Evolutionary conservation across 495 filamentous ascomycete species (phyloP), one percentile per base, ranked within the genome.

Genomic region (Aspergillus taichungensis): DNA sequence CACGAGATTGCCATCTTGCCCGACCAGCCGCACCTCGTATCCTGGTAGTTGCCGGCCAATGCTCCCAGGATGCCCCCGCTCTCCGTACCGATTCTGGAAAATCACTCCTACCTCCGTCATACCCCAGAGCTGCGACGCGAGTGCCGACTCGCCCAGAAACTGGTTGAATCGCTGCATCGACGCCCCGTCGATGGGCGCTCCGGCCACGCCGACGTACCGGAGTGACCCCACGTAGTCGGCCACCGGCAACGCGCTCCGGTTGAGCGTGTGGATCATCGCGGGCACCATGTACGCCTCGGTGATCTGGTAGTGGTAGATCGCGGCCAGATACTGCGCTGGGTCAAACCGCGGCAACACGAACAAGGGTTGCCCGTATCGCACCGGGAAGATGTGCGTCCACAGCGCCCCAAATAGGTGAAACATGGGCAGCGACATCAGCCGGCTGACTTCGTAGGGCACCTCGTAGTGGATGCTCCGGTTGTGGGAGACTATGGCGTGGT

Each of bases 41-140:
- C 78, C 67, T 77, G 87, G 78, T 5, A 88, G 63, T 6, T 85
- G 67, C 14, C 72, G 74, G 1, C 91, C 91, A 6, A 90, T 88
- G n/a, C 68, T 70, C 14, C 60, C 68, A 6, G 60, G 49, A 32
- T 63, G 47, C 13, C 60, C 61, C 30, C 43, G 60, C 36, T 68
- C 56, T 6, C 63, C 62, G 40, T 71, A 75, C 5, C 68, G 62
- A 43, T 75, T 67, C 7, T 79, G 78, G 46, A 75, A 74, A 29
- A 66, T 63, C 6, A 78, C 73, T 3, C 74, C 77, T 7, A 67
- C 66, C 45, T 81, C 76, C 0, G 68, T 71, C 66, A 71, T 59
- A 1, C 56, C 56, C 56, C 56, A 59, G 10, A 59, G 38, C 39
- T 59, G 56, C 8, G 45, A 47, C 1, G 56, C 56, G 6, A 33